These are phyloP conservation scores for Senecio squalidus DNA, from an alignment of 140 eudicot species.

Conservation along the genomic window DNA sequence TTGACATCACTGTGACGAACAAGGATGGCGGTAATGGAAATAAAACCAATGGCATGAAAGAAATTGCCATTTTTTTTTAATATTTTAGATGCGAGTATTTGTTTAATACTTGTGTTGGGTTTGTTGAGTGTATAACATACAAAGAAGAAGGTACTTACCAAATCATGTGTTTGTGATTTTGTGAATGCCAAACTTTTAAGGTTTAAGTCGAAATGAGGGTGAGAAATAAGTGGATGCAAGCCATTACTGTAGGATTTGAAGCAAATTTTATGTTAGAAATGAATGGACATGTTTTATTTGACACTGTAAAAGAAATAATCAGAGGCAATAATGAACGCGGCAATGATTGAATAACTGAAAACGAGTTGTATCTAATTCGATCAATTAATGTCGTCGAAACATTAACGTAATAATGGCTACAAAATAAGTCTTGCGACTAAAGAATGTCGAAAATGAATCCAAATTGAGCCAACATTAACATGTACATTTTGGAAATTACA, in stretches of 20 bases:
- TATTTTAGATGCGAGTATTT: background rate
- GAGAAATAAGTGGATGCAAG: background rate
- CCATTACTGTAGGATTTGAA: no score
- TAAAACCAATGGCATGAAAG: conserved; percentile 21
- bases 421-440: background rate
- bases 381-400: background rate
- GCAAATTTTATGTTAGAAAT: no score
- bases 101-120: background rate
- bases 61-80: conserved; percentile 20
- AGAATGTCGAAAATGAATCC: background rate
- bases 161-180: background rate
- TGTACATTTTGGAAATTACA: background rate
- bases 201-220: background rate
- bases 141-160: no score
- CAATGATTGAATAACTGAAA: background rate
- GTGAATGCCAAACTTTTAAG: background rate
- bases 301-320: no score
- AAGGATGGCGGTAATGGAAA: conserved; percentile 29
- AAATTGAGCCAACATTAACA: background rate
- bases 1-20: conserved; percentile 48
- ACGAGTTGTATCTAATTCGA: background rate
- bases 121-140: no score
- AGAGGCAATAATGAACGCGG: background rate
- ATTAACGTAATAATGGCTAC: background rate
- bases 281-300: no score